Base-by-base conservation (phyloP, 2,329 filamentous ascomycete genomes). In the Beauveria bassiana region DNA sequence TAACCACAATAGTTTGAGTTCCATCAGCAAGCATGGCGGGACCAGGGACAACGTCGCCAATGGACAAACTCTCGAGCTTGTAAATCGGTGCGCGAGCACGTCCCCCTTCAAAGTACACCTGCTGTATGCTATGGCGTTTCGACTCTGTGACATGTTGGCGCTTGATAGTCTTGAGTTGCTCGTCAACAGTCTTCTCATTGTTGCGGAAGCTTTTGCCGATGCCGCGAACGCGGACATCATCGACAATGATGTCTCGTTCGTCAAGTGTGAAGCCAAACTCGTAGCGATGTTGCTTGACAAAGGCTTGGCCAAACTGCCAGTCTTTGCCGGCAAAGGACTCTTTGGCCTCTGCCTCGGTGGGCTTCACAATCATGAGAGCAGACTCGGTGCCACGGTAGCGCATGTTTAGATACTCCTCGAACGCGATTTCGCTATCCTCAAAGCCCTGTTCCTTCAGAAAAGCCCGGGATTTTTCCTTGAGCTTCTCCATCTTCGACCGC, bases 381-480 rank as follows among this genome's bases (percentile, higher is more conserved):
- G 91, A 96, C 71, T 96, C 92, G 0, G 92, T 96, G 12, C 92
- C 92, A 42, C 91, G 85, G 69, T 96, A 96, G 62, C 93, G 81
- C 87, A 97, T 92, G 71, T 97, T 96, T 61, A 98, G 83, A 69
- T 96, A 97, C 70, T 96, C 90, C 71, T 96, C 92, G 69, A 93
- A 96, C 0, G 86, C 81, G 26, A 96, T 90, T 38, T 90, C 85
- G 5, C 83, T 76, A 49, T 89, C 84, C 1, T 81, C 78, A 69
- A 97, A 96, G 0, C 92, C 93, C 73, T 97, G 93, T 2, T 89
- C 87, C 24, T 79, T 78, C 5, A 97, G 77, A 0, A 85, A 84
- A 20, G 79, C 76, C 0, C 79, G 82, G 0, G 91, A 93, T 70
- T 88, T 91, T n/a, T 83, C 80, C 75, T 90, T 93, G 43, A 97